Base-by-base conservation (phyloP, 495 filamentous ascomycete species). In the Penicillium tannophilum region DNA sequence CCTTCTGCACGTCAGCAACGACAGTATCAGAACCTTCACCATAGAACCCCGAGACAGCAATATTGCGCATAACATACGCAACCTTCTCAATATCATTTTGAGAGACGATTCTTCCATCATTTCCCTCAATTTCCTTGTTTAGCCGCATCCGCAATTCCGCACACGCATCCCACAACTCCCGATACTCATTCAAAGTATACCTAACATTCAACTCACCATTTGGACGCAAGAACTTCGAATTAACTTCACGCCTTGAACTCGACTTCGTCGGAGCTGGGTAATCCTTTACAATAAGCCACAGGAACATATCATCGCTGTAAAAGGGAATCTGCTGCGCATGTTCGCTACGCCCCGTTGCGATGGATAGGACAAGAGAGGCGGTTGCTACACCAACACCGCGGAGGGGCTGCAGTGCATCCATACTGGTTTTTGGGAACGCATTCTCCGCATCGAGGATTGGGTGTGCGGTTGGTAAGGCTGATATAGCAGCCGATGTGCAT, bases 251-350 rank as follows among this genome's bases (percentile, higher is more conserved):
- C 41, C 76, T 83, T 44, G 24, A 12, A 10, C 44, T 47, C 12
- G 12, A 3, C 1, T 19, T 26, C n/a, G 42, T 17, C 20, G 20
- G 20, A 23, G 0, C 52, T 30, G 6, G 71, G 64, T 59, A 73
- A 10, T 58, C 59, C n/a, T 59, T 53, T 14, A 67, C 65, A 68
- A 78, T 82, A 14, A 89, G 63, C 87, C 87, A 92, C 56, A 85
- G 77, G 67, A 83, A 92, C 20, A 84, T 75, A 73, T 92, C 89
- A 61, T 93, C 90, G 28, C 86, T 88, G 72, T 90, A 92, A 70
- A 92, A 93, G 1, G 89, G 84, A 11, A 87, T 76, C 19, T 79
- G 72, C 0, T 75, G 65, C 6, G n/a, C 14, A 0, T 35, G 23
- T 4, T 54, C 46, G 16, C 47, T 53, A 4, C 1, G 8, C 0